A percentile compares a stretch with the other conserved stretches of the same genome.
These are phyloP conservation scores for Solanum tarapatanum DNA, from an alignment of 257 asterid genomes.

Conservation along the genomic window DNA sequence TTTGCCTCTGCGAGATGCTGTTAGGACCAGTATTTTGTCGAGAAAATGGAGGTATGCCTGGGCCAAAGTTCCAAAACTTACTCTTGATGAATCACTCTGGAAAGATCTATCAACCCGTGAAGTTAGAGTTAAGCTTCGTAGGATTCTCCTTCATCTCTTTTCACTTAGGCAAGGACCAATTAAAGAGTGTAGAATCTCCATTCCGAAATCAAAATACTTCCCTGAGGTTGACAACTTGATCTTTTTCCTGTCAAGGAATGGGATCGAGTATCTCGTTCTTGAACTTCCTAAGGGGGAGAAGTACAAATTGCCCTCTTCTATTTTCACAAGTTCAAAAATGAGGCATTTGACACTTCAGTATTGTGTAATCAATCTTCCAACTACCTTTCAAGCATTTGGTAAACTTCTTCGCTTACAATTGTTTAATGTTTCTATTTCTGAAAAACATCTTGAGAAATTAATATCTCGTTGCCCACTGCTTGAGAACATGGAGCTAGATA, in stretches of 20 bases:
- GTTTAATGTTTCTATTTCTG: not conserved
- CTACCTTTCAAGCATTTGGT: not conserved
- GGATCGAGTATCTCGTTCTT: not conserved
- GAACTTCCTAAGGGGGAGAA: not conserved
- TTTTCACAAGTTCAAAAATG: not conserved
- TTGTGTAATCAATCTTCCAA: not conserved
- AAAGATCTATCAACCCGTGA: not conserved
- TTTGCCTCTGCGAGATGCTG: conserved; percentile 1
- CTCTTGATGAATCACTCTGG: not conserved
- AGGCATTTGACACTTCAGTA: not conserved
- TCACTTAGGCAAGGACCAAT: not conserved
- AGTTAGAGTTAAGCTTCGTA: not conserved
- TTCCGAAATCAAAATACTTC: not conserved
- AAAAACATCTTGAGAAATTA: not conserved
- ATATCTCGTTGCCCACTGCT: not conserved
- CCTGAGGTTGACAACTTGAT: not conserved
- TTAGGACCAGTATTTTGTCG: conserved; percentile 2
- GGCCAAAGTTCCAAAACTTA: not conserved
- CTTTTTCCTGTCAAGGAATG: not conserved
- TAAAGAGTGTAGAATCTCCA: not conserved
- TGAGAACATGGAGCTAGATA: not conserved
- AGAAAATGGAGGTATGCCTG: conserved; percentile 1
- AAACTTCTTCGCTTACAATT: not conserved
- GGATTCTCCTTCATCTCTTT: not conserved
- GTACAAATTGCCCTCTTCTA: not conserved